Evolutionary conservation across 2,329 filamentous ascomycete species (phyloP).

Genomic region (Alternaria novae-zelandiae): DNA sequence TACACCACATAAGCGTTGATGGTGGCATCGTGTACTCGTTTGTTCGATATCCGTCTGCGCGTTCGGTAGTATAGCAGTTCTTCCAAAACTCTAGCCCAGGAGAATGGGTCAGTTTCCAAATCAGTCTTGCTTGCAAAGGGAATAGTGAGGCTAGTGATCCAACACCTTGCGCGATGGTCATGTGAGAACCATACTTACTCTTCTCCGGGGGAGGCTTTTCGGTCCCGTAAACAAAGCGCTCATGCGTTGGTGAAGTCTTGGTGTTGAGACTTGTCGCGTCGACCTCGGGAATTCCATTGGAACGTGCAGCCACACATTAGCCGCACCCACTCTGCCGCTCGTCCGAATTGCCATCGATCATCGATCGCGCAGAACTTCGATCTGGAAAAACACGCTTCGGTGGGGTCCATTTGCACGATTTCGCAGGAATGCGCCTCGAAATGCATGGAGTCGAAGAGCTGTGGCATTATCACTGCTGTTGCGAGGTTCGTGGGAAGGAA

Average conservation of each 20-base stretch:
- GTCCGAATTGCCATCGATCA: background rate
- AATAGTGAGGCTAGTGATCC: background rate
- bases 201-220: background rate
- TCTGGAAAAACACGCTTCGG: no score
- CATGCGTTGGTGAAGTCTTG: background rate
- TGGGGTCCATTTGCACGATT: background rate
- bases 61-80: background rate
- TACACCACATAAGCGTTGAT: constrained; percentile 63
- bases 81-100: background rate
- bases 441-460: background rate
- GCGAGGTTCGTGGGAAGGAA: background rate
- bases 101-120: background rate
- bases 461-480: background rate
- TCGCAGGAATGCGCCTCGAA: background rate
- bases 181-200: background rate
- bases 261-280: background rate
- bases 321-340: background rate
- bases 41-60: background rate
- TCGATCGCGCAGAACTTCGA: background rate
- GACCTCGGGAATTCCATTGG: background rate
- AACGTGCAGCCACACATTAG: background rate
- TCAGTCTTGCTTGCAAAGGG: background rate
- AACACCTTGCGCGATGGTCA: background rate
- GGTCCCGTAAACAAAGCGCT: background rate
- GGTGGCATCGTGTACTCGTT: background rate